Evolutionary conservation across 163 green algal genomes (phyloP).

Genomic region (Trebouxiophyceae sp.): DNA sequence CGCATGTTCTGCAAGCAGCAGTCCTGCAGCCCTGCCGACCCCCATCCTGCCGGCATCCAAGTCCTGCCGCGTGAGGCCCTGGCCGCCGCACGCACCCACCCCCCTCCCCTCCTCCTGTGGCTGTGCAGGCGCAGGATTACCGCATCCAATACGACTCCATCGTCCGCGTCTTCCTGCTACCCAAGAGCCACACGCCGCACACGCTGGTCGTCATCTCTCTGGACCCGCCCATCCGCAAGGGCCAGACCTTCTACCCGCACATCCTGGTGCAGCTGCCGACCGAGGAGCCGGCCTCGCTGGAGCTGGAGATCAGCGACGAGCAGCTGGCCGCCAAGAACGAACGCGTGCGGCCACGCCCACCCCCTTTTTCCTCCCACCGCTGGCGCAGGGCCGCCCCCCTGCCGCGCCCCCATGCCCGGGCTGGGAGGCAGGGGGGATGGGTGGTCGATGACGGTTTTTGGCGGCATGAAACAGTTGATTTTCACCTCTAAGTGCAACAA

Average conservation of each 20-base stretch:
- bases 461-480: too few species aligned
- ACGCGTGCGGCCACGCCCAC: conserved; percentile 34
- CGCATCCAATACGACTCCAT: conserved; percentile 85
- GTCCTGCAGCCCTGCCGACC: too few species aligned
- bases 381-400: too few species aligned
- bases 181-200: conserved; percentile 77
- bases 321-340: conserved; percentile 74
- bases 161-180: conserved; percentile 85
- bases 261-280: conserved; percentile 76
- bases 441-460: too few species aligned
- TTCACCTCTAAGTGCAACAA: too few species aligned
- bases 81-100: neutral
- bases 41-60: too few species aligned
- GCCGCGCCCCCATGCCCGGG: too few species aligned
- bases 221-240: conserved; percentile 90
- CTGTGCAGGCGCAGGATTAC: conserved; percentile 75
- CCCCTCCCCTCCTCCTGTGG: neutral
- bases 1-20: too few species aligned
- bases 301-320: conserved; percentile 77
- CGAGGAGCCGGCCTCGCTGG: conserved; percentile 60
- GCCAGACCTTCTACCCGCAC: conserved; percentile 91
- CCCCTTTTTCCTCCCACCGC: too few species aligned
- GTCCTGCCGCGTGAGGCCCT: too few species aligned
- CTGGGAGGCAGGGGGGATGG: too few species aligned
- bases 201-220: conserved; percentile 84